Base-by-base conservation (phyloP, 169 alveolate genomes). In the Cryptosporidium viatorum region DNA sequence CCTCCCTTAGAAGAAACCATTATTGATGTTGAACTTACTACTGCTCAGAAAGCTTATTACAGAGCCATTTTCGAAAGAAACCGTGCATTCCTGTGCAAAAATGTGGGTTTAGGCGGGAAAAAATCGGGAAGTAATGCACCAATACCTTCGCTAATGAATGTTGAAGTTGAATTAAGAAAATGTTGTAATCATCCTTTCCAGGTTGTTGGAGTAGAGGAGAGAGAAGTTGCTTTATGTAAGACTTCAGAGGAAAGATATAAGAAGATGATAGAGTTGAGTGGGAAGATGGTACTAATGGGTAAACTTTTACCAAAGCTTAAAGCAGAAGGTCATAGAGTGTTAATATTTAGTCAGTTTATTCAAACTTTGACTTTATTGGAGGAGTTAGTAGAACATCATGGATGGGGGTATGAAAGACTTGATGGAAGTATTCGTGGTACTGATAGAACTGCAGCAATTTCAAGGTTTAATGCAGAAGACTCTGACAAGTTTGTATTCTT, bases 141-240 rank as follows among this genome's bases (percentile, higher is more conserved):
- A 75, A 94, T 91, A 48, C 95, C 95, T 37, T 94, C 94, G 58
- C 85, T 96, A 39, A 94, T 93, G 84, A 97, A 97, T 86, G 93
- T 97, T 60, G 98, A 95, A 84, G 96, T 97, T 91, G 97, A 97
- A 86, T 93, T 97, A 41, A 91, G 98, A 69, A 97, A 97, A 85
- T 97, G 98, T 70, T 97, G 99, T 93, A 96, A 96, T 80, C 99
- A 97, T 86, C 97, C 98, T n/a, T 96, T 92, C 92, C 93, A 96
- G 65, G 95, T 97, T 16, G 96, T 96, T 65, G 98, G 98, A 51
- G 96, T 96, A 0, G 98, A 96, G 91, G 92, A 71, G 86, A 14
- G 84, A 18, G 89, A 67, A 31, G 74, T 69, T 41, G 92, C 84
- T n/a, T 60, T 70, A 45, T 91, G 91, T 37, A 71, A 50, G 89